phyloP scores from a whole-genome alignment of 257 asterid genomes.

The Verbascum thapsus region DNA sequence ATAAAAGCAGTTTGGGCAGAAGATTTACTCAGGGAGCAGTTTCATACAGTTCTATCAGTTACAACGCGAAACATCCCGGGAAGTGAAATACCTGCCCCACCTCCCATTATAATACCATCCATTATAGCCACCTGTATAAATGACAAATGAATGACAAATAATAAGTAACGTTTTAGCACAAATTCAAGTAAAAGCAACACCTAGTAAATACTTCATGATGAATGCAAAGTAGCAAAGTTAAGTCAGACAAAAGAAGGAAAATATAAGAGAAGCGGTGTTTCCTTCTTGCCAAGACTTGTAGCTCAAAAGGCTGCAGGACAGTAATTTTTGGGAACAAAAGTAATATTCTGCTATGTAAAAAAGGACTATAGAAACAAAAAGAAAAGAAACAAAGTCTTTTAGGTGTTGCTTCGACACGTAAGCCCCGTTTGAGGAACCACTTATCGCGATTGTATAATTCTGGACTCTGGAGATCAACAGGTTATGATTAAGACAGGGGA shows the following conservation, averaged over 20 bases:
- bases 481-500: too few species aligned
- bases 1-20: conserved; percentile 26
- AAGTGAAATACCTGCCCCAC: conserved; percentile 93
- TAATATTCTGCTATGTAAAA: too few species aligned
- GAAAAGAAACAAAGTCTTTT: too few species aligned
- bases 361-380: too few species aligned
- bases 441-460: too few species aligned
- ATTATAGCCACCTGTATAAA: conserved; percentile 85
- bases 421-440: too few species aligned
- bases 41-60: conserved; percentile 95
- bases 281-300: neutral
- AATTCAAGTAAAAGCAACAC: conserved; percentile 21
- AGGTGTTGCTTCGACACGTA: too few species aligned
- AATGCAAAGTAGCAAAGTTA: neutral
- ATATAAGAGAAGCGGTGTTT: neutral
- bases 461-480: too few species aligned
- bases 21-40: conserved; percentile 36
- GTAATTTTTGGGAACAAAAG: neutral
- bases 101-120: conserved; percentile 93
- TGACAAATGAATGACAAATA: conserved; percentile 1
- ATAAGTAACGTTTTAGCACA: conserved; percentile 11
- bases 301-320: neutral
- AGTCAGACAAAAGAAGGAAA: neutral
- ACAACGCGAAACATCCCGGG: conserved; percentile 97
- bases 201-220: neutral